Percentiles rank a stretch among this genome's conserved stretches.
Conservation (phyloP, 805 yeast species). For the Kodamaea kaohsiungensis region DNA sequence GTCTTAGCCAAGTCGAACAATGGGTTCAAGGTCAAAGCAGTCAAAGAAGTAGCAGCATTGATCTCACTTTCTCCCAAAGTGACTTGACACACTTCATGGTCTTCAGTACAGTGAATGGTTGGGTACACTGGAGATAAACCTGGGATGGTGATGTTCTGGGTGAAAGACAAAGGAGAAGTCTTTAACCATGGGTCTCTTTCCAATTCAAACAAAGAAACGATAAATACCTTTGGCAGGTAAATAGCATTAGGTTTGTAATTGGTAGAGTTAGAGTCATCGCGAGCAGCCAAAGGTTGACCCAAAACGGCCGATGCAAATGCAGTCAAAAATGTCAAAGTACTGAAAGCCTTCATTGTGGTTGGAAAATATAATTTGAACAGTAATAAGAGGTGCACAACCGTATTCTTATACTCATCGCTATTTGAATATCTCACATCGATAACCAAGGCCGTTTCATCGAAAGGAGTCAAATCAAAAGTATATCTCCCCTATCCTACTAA, state of each 20-base stretch:
- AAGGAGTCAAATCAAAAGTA: no score
- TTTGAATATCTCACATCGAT: background rate
- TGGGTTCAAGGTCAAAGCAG: conserved; percentile 55
- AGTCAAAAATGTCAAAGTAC: conserved; percentile 8
- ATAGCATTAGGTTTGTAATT: conserved; percentile 19
- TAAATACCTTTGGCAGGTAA: conserved; percentile 54
- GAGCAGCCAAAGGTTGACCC: conserved; percentile 17
- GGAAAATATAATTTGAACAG: background rate
- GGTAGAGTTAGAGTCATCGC: conserved; percentile 12
- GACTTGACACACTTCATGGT: conserved; percentile 57
- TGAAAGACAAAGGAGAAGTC: conserved; percentile 41
- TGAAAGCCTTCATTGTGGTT: conserved; percentile 5
- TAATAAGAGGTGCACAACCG: background rate
- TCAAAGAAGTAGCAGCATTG: conserved; percentile 61
- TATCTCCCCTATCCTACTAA: background rate
- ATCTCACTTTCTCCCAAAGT: conserved; percentile 73
- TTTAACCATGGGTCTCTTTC: conserved; percentile 57
- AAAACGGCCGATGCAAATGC: conserved; percentile 12
- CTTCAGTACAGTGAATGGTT: conserved; percentile 51
- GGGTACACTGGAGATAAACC: conserved; percentile 66
- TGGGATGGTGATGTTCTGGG: conserved; percentile 59
- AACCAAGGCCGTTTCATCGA: no score
- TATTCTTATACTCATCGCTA: background rate
- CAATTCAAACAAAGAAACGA: conserved; percentile 55
- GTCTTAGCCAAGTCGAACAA: conserved; percentile 59